A percentile compares a stretch with the other conserved stretches of the same genome.
Conservation (phyloP, 2,329 filamentous ascomycete species). For the Pyricularia pennisetigena region DNA sequence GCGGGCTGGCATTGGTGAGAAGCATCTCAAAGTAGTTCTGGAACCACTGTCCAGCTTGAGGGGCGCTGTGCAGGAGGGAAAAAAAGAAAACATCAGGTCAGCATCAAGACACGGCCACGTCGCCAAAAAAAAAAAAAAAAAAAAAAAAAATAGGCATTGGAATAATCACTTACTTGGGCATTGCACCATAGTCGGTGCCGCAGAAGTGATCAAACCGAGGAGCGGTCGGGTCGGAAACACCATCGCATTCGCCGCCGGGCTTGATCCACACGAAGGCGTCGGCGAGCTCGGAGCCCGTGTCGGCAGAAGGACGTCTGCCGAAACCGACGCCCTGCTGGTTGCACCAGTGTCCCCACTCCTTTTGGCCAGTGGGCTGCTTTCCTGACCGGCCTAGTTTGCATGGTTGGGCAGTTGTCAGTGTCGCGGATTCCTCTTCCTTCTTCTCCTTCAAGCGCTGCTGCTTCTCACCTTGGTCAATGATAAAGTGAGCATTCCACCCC, state of each 20-base stretch:
- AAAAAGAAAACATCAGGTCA: neutral
- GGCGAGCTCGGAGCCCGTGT: conserved; percentile 46
- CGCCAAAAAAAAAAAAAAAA: too few relatives aligned
- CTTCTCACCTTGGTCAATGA: conserved; percentile 31
- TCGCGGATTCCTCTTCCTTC: too few relatives aligned
- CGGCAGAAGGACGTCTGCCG: conserved; percentile 51
- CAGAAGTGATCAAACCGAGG: conserved; percentile 43
- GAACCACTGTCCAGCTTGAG: conserved; percentile 63
- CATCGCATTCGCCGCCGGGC: conserved; percentile 51
- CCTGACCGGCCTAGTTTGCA: conserved; percentile 30
- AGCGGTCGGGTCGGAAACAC: conserved; percentile 27
- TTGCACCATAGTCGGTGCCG: conserved; percentile 34
- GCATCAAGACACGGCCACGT: neutral
- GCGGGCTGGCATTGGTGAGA: conserved; percentile 44
- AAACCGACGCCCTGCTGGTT: conserved; percentile 55
- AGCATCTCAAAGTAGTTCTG: conserved; percentile 49
- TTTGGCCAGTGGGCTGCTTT: conserved; percentile 51
- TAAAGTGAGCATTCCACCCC: conserved; percentile 36
- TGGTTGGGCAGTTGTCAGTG: too few relatives aligned
- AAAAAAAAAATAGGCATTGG: too few relatives aligned
- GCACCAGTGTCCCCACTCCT: conserved; percentile 59
- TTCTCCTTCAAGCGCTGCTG: too few relatives aligned
- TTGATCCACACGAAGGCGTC: conserved; percentile 66
- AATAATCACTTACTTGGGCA: conserved; percentile 16
- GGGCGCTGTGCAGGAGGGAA: conserved; percentile 48